Percentiles rank a stretch among this genome's conserved stretches.
phyloP scores from a whole-genome alignment of 106 monocot species.

The Dendrobium catenatum region DNA sequence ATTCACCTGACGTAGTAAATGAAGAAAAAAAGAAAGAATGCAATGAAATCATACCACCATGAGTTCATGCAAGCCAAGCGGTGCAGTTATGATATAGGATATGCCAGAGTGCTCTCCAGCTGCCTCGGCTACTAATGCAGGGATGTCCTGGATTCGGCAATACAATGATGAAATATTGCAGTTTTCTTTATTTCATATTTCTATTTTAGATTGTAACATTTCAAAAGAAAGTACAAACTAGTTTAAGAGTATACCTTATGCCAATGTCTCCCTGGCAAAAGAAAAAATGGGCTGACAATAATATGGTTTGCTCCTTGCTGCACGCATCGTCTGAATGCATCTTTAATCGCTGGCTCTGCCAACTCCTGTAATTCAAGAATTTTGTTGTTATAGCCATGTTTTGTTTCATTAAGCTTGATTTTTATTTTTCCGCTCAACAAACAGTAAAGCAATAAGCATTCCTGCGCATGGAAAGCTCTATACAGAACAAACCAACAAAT shows the following conservation, averaged over 20 bases:
- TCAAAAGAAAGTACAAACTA: background rate
- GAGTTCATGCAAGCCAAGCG: constrained; percentile 87
- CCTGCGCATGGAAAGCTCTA: background rate
- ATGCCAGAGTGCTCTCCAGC: constrained; percentile 61
- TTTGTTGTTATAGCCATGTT: background rate
- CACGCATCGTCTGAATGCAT: constrained; percentile 74
- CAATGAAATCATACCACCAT: constrained; percentile 58
- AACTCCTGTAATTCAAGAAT: constrained; percentile 44
- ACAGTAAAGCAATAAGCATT: background rate
- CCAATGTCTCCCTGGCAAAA: constrained; percentile 94
- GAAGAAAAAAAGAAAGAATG: background rate
- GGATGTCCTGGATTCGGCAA: constrained; percentile 57
- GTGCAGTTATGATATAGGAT: constrained; percentile 78
- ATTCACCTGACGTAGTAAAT: background rate
- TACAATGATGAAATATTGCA: constrained; percentile 4
- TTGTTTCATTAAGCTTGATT: background rate
- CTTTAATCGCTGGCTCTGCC: constrained; percentile 80
- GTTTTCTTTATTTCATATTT: background rate
- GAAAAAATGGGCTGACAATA: constrained; percentile 92
- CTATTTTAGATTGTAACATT: background rate
- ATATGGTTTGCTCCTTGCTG: constrained; percentile 66
- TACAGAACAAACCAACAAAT: background rate
- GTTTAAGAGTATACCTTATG: constrained; percentile 33
- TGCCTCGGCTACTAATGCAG: constrained; percentile 72
- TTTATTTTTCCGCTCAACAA: background rate